Conservation (phyloP, 192 early-diverging fungal species). For the Phycomyces nitens region DNA sequence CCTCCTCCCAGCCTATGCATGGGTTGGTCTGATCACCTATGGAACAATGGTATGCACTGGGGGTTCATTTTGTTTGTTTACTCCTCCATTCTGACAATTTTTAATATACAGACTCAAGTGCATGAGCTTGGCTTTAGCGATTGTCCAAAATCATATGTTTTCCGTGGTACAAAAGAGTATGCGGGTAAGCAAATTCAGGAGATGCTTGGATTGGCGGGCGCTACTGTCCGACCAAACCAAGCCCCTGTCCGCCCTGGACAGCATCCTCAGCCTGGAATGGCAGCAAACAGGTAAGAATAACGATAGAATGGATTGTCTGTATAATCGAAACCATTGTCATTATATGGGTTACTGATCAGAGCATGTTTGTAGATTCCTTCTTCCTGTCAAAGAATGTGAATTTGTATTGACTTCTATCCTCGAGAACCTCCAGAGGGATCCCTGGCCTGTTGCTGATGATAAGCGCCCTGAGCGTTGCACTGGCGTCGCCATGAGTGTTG, state of each 20-base stretch:
- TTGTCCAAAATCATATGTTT: conserved; percentile 97
- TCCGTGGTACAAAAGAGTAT: conserved; percentile 97
- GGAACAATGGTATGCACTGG: conserved; percentile 86
- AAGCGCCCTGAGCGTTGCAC: conserved; percentile 91
- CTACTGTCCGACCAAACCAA: conserved; percentile 28
- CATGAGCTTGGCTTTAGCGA: conserved; percentile 95
- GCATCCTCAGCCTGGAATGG: conserved; percentile 31
- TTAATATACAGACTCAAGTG: conserved; percentile 69
- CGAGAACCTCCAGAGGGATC: conserved; percentile 96
- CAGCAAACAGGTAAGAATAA: conserved; percentile 56
- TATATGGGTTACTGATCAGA: no score
- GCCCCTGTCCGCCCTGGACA: conserved; percentile 41
- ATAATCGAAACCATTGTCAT: not conserved
- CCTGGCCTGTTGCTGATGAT: conserved; percentile 90
- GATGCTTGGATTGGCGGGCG: conserved; percentile 83
- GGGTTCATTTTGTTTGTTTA: not conserved
- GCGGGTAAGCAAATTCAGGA: conserved; percentile 92
- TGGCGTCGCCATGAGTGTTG: conserved; percentile 91
- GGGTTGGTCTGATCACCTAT: conserved; percentile 94
- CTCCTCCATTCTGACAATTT: not conserved
- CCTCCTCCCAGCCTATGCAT: conserved; percentile 85
- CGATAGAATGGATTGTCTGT: no score
- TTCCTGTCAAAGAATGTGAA: conserved; percentile 92
- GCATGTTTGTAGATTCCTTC: conserved; percentile 63
- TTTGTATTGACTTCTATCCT: conserved; percentile 92